Conservation (phyloP, 257 asterid species). For the Solanum peruvianum region DNA sequence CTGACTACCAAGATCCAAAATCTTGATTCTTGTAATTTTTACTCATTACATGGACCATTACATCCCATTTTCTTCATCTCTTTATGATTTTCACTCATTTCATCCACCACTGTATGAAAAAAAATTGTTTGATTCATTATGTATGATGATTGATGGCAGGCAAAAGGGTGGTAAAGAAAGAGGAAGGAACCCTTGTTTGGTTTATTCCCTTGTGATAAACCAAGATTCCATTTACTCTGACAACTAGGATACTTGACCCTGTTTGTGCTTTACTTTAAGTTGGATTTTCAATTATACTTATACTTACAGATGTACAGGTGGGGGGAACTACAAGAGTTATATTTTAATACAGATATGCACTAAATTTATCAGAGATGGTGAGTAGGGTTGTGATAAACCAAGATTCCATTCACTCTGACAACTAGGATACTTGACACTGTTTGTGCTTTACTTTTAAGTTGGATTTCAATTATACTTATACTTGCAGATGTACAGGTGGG, state of each 20-base stretch:
- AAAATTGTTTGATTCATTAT: background rate
- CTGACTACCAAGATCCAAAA: background rate
- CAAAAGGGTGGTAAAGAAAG: background rate
- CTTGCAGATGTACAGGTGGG: background rate
- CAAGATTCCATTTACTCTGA: background rate
- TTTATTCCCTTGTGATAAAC: background rate
- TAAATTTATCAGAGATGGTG: no score
- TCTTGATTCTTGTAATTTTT: background rate
- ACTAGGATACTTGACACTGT: no score
- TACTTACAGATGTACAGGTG: no score
- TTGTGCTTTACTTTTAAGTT: no score
- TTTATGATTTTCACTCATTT: background rate
- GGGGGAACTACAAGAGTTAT: no score
- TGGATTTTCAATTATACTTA: background rate
- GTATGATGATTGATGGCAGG: background rate
- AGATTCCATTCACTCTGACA: no score
- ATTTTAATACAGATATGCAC: no score
- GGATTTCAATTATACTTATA: no score
- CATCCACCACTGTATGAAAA: background rate
- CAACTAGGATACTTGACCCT: background rate
- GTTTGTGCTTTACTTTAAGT: background rate
- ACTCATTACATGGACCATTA: background rate
- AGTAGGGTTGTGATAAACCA: no score
- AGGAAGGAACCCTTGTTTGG: background rate
- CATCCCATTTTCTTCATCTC: background rate